Percentiles rank a stretch among this genome's conserved stretches.
These are phyloP conservation scores for Ceratorhiza oryzae-sativae DNA, from an alignment of 1,284 basidiomycete species.

Conservation along the genomic window DNA sequence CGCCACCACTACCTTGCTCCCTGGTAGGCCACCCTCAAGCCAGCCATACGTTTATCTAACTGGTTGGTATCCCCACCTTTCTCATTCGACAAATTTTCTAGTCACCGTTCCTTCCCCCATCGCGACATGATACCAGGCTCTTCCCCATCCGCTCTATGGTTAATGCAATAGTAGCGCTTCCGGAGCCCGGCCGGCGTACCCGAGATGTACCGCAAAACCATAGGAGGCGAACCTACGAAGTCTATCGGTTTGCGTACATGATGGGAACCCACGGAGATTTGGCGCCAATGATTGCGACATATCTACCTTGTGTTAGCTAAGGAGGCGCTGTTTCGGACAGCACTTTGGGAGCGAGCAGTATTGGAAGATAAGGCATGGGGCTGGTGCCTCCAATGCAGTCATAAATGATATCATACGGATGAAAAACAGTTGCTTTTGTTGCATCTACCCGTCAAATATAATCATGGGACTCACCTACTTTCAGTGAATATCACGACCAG, in stretches of 20 bases:
- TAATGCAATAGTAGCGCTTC: too few relatives aligned
- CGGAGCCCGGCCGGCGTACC: too few relatives aligned
- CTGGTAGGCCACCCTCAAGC: not conserved
- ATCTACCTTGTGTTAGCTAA: too few relatives aligned
- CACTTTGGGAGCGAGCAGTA: not conserved
- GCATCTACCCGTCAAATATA: too few relatives aligned
- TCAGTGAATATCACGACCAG: slow-evolving; percentile 37
- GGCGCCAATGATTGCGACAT: too few relatives aligned
- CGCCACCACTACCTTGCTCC: not conserved
- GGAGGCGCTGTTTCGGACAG: not conserved
- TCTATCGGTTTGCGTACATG: too few relatives aligned
- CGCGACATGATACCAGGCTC: not conserved
- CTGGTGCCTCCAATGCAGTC: slow-evolving; percentile 25
- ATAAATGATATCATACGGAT: slow-evolving; percentile 14
- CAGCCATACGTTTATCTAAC: not conserved
- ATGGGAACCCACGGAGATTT: too few relatives aligned
- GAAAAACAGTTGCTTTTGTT: slow-evolving; percentile 12
- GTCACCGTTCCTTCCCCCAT: not conserved
- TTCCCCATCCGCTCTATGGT: too few relatives aligned
- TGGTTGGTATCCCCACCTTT: not conserved
- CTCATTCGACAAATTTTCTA: not conserved
- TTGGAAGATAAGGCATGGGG: slow-evolving; percentile 4
- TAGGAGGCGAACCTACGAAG: too few relatives aligned
- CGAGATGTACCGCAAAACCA: too few relatives aligned
- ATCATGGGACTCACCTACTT: too few relatives aligned